Percentiles rank a stretch among this genome's conserved stretches.
Evolutionary conservation across 345 rosid genomes (phyloP).

Genomic region (Hibiscus syriacus): DNA sequence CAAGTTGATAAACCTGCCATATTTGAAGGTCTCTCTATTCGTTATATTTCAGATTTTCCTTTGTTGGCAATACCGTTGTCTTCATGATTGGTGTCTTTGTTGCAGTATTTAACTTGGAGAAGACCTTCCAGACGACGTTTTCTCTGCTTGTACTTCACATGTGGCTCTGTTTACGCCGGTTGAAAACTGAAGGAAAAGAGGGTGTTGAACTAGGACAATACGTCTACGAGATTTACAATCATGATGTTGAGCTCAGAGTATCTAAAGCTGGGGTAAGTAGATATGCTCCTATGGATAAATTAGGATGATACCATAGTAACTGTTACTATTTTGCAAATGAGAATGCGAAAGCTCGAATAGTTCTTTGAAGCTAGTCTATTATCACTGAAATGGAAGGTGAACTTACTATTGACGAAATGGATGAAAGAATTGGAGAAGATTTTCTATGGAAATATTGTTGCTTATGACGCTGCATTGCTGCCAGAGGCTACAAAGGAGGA

Average conservation of each 20-base stretch:
- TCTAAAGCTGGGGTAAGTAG: conserved; percentile 85
- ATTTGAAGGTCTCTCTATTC: conserved; percentile 47
- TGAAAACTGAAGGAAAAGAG: conserved; percentile 85
- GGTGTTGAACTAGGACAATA: conserved; percentile 92
- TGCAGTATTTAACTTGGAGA: conserved; percentile 94
- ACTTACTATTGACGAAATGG: conserved; percentile 73
- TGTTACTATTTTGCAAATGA: background rate
- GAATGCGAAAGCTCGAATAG: background rate
- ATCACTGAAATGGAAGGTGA: conserved; percentile 48
- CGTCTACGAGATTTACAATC: conserved; percentile 85
- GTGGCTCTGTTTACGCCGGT: conserved; percentile 82
- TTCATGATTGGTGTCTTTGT: background rate
- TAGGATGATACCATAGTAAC: background rate
- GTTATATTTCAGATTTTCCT: background rate
- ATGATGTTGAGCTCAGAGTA: conserved; percentile 85
- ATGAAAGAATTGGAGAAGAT: conserved; percentile 97
- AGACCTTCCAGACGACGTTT: conserved; percentile 70
- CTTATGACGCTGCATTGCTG: conserved; percentile 77
- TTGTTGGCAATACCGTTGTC: background rate
- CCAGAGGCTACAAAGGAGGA: conserved; percentile 77
- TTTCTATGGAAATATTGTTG: conserved; percentile 86
- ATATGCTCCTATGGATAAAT: background rate
- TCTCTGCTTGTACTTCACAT: conserved; percentile 88
- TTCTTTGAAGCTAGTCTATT: conserved; percentile 1
- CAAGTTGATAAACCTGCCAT: conserved; percentile 77